Base-by-base conservation (phyloP, 116 monocot species). In the Papilionanthe hybrid region DNA sequence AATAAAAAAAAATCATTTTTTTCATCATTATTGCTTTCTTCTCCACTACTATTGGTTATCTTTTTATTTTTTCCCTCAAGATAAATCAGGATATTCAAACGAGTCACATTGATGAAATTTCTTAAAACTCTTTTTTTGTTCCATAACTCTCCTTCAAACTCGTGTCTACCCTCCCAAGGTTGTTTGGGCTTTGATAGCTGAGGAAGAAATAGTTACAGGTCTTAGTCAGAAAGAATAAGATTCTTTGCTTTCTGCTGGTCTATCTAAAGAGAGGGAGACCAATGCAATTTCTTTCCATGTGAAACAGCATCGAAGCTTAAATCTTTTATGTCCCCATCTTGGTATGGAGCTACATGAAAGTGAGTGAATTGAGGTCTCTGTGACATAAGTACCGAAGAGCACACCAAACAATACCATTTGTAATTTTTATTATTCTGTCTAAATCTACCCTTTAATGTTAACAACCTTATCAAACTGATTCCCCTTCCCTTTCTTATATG, bases 331-430 rank as follows among this genome's bases (percentile, higher is more conserved):
- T 87, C 20, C 91, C 72, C 91, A 89, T 94, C 81, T 83, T 82
- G 50, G 85, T 78, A 72, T 86, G 82, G 6, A 84, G 27, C 75
- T 89, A 82, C 87, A 92, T 82, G 30, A 30, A 30, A 8, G 15
- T 32, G 15, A 68, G 32, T 68, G 30, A 68, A 68, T 68, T 58
- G 58, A 58, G 20, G 58, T 6, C 19, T 68, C 68, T 68, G 68
- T 32, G 0, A 68, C 68, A 68, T 10, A 68, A 68, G 68, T 4
- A 32, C n/a, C 29, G 68, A 68, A 68, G 68, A 68, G 68, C 68
- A 68, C 68, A 58, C 94, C 94, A 65, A 90, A 92, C 94, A 90
- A 92, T 90, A 92, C 91, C 85, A 90, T 88, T 90, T 83, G 81
- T 55, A 57, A 79, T 76, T 73, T 55, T 27, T 60, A 78, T 44